Percentiles rank a stretch among this genome's conserved stretches.
Conservation (phyloP, 164 flowering plant genomes). For the Magnolia changhungtana region DNA sequence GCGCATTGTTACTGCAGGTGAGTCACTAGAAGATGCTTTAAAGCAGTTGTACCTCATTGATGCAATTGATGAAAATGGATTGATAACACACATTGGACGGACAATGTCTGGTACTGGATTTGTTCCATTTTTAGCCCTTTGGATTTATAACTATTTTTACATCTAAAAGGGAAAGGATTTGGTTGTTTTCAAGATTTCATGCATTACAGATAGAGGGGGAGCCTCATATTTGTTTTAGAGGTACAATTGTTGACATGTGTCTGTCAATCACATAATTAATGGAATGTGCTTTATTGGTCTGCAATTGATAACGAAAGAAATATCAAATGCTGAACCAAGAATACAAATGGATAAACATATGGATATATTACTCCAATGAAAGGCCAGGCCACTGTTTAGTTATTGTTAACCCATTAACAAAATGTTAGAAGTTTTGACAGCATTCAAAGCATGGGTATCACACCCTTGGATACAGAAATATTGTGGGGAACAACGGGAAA, state of each 20-base stretch:
- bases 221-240: background rate
- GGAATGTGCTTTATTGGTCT: background rate
- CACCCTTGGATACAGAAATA: no score
- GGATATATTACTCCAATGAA: background rate
- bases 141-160: background rate
- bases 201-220: background rate
- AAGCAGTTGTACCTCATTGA: constrained; percentile 92
- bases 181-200: background rate
- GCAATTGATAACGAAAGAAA: background rate
- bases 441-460: no score
- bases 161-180: background rate
- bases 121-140: background rate
- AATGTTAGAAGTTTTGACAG: no score
- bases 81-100: constrained; percentile 65
- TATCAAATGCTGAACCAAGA: background rate
- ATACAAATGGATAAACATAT: background rate
- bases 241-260: background rate
- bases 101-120: constrained; percentile 73
- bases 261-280: background rate
- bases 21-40: constrained; percentile 80
- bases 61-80: constrained; percentile 90
- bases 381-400: background rate
- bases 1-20: constrained; percentile 50
- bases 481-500: no score
- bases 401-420: no score